Conservation (phyloP, 768 basidiomycete genomes). For the Dioszegia aurantiaca region DNA sequence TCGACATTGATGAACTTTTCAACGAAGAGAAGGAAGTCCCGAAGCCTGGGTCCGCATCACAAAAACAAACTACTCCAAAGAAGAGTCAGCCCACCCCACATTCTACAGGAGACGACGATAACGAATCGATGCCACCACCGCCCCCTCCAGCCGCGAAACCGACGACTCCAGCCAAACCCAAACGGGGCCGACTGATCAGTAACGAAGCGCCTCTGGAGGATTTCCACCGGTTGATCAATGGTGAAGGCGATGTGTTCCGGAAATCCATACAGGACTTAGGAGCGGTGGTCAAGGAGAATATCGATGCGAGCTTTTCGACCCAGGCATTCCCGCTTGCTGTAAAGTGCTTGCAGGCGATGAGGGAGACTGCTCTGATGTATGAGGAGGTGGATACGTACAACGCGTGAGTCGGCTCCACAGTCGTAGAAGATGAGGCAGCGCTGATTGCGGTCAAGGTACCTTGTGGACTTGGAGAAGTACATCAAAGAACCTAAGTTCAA, state of each 20-base stretch:
- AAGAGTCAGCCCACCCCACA: slow-evolving; percentile 21
- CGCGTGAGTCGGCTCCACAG: slow-evolving; percentile 31
- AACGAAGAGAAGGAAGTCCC: slow-evolving; percentile 57
- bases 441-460: too few species aligned
- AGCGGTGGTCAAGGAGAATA: slow-evolving; percentile 67
- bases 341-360: slow-evolving; percentile 67
- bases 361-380: slow-evolving; percentile 62
- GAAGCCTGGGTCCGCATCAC: neutral
- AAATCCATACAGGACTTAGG: slow-evolving; percentile 74
- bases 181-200: slow-evolving; percentile 70
- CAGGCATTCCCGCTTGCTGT: slow-evolving; percentile 68
- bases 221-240: slow-evolving; percentile 65
- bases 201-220: slow-evolving; percentile 70
- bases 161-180: slow-evolving; percentile 50
- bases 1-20: slow-evolving; percentile 48
- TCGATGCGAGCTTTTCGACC: slow-evolving; percentile 67
- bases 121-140: slow-evolving; percentile 45
- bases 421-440: too few species aligned
- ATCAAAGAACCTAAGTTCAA: slow-evolving; percentile 39
- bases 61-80: slow-evolving; percentile 8
- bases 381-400: slow-evolving; percentile 51
- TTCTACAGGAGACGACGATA: slow-evolving; percentile 43
- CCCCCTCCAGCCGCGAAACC: neutral
- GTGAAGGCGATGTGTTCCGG: slow-evolving; percentile 71
- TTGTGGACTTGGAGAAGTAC: slow-evolving; percentile 22